Conservation (phyloP, 495 filamentous ascomycete species). For the Lasiosphaeria hispida region DNA sequence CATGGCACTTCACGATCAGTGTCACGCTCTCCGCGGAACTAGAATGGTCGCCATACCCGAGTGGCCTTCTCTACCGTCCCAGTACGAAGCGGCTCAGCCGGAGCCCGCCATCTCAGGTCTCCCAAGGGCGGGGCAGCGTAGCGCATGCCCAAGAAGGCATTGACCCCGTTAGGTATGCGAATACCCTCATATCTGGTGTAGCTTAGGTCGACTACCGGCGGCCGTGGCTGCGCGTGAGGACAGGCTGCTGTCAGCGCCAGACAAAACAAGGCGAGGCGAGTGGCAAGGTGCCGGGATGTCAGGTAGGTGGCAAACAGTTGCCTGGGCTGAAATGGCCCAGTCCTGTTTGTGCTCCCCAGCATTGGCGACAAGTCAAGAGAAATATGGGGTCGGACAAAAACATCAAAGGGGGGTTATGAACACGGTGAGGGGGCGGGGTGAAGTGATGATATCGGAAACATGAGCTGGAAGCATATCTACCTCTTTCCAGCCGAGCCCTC, state of each 20-base stretch:
- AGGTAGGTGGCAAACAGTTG: no score
- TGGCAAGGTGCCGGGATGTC: no score
- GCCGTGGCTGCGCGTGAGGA: conserved; percentile 1
- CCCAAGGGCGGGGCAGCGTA: conserved; percentile 44
- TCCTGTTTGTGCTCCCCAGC: no score
- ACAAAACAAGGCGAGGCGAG: not conserved
- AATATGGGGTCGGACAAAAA: not conserved
- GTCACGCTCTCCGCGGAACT: not conserved
- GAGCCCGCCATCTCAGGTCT: conserved; percentile 40
- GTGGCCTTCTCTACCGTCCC: conserved; percentile 25
- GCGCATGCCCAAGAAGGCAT: conserved; percentile 43
- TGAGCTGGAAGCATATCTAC: not conserved
- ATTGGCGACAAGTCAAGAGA: not conserved
- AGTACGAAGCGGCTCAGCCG: conserved; percentile 28
- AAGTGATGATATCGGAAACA: not conserved
- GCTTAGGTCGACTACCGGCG: conserved; percentile 34
- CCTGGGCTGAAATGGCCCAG: no score
- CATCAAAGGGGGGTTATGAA: not conserved
- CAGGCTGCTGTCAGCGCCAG: conserved; percentile 7
- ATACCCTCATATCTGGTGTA: conserved; percentile 44
- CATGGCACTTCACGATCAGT: not conserved
- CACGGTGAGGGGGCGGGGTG: not conserved
- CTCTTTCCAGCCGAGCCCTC: not conserved
- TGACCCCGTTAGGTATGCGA: conserved; percentile 32
- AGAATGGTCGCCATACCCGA: conserved; percentile 19